phyloP scores from a whole-genome alignment of 164 flowering plant species.

The Taxillus chinensis region DNA sequence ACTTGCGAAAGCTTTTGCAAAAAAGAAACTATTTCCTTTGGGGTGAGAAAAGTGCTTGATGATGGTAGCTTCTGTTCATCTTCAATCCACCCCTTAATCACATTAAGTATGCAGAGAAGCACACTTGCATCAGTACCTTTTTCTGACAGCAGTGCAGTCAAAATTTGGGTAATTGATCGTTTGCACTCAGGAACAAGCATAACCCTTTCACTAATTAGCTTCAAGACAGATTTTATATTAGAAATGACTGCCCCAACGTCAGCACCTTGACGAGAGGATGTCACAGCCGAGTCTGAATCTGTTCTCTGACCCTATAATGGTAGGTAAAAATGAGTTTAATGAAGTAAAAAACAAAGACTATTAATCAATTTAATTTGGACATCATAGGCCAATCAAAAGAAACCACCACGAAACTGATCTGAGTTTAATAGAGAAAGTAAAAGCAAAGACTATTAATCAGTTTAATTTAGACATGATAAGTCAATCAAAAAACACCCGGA shows the following conservation, averaged over 20 bases:
- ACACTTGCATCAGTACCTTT: slow-evolving; percentile 85
- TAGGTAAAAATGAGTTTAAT: neutral
- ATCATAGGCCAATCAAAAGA: no score
- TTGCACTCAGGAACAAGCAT: slow-evolving; percentile 82
- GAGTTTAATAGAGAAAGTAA: neutral
- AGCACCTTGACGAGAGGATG: slow-evolving; percentile 76
- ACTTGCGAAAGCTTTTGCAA: slow-evolving; percentile 96
- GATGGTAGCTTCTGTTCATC: slow-evolving; percentile 47
- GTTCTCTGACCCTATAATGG: slow-evolving; percentile 57
- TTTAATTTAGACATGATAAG: no score
- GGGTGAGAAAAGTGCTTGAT: slow-evolving; percentile 44
- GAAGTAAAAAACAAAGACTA: neutral
- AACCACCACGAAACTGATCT: no score
- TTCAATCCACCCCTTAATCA: slow-evolving; percentile 86
- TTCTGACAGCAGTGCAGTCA: slow-evolving; percentile 71
- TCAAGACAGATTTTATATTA: slow-evolving; percentile 71
- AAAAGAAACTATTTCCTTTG: slow-evolving; percentile 76
- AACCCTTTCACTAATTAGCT: slow-evolving; percentile 78
- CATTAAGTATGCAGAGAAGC: slow-evolving; percentile 81
- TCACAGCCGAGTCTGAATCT: slow-evolving; percentile 83
- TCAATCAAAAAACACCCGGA: no score
- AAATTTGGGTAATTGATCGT: slow-evolving; percentile 53
- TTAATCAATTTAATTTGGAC: no score
- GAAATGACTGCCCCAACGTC: slow-evolving; percentile 67
- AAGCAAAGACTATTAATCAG: neutral